Evolutionary conservation across 306 rosid genomes (phyloP).

Genomic region (Parietaria judaica): DNA sequence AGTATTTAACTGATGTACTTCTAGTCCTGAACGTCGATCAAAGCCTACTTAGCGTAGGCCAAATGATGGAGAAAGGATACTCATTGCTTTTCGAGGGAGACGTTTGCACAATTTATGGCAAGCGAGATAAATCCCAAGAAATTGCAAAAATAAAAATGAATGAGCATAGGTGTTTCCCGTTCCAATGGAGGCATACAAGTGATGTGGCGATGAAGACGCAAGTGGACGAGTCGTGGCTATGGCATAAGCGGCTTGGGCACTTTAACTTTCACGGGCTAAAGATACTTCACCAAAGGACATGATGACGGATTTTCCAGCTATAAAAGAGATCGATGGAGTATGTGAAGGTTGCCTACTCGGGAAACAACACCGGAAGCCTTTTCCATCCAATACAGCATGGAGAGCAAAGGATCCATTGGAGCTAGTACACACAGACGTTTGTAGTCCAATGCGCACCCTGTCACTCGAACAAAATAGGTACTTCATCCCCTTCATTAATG

Average conservation of each 20-base stretch:
- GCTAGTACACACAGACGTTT: background rate
- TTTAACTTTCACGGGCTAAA: too few species aligned
- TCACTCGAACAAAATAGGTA: conserved; percentile 1
- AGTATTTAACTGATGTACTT: background rate
- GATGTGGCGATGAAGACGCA: background rate
- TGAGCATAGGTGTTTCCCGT: background rate
- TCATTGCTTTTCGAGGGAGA: background rate
- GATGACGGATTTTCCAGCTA: too few species aligned
- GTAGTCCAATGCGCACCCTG: background rate
- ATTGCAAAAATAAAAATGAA: background rate
- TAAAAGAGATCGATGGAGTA: too few species aligned
- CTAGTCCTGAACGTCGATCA: background rate
- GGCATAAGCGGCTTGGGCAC: too few species aligned
- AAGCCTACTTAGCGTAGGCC: background rate
- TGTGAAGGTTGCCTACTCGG: conserved; percentile 6
- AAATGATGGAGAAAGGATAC: background rate
- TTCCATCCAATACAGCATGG: background rate
- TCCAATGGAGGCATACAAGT: background rate
- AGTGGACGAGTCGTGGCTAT: too few species aligned
- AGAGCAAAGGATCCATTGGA: conserved; percentile 4
- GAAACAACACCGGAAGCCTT: conserved; percentile 3
- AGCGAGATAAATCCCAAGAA: background rate
- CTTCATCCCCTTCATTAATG: background rate
- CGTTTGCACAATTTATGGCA: background rate
- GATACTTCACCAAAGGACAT: too few species aligned